Percentiles rank a stretch among this genome's conserved stretches.
Evolutionary conservation across 1,284 basidiomycete genomes (phyloP).

Genomic region (Heterobasidion irregulare): DNA sequence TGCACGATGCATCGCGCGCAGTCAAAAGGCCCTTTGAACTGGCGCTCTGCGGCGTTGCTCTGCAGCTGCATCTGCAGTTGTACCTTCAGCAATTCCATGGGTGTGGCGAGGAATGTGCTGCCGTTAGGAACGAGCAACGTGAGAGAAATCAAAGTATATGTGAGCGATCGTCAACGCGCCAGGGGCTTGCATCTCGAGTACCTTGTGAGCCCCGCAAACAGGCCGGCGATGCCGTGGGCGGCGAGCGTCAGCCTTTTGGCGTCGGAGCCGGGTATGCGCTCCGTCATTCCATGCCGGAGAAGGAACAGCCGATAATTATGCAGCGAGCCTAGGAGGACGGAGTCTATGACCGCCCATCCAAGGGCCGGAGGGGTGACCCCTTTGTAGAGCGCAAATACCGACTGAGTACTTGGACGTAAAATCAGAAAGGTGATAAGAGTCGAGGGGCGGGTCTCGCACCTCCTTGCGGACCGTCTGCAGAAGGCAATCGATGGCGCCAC

Average conservation of each 20-base stretch:
- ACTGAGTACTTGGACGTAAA: constrained; percentile 9
- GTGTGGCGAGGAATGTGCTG: constrained; percentile 61
- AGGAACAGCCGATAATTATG: constrained; percentile 68
- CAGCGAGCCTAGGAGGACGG: constrained; percentile 66
- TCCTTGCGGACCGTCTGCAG: constrained; percentile 56
- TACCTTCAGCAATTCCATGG: constrained; percentile 71
- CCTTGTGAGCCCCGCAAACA: constrained; percentile 75
- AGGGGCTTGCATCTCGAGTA: constrained; percentile 15
- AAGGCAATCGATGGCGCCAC: constrained; percentile 60
- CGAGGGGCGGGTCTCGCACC: constrained; percentile 25
- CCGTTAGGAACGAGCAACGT: neutral
- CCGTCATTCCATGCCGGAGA: constrained; percentile 43
- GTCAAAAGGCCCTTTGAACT: constrained; percentile 60
- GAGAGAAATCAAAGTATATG: neutral
- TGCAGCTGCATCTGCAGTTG: constrained; percentile 73
- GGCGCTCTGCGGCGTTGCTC: constrained; percentile 40
- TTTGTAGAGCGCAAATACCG: constrained; percentile 49
- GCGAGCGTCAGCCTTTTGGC: constrained; percentile 41
- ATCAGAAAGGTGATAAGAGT: neutral
- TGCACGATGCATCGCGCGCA: constrained; percentile 47
- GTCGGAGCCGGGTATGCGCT: constrained; percentile 35
- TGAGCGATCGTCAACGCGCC: neutral
- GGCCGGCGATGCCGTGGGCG: constrained; percentile 61
- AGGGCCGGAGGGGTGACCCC: constrained; percentile 69
- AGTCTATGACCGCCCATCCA: constrained; percentile 73